These are phyloP conservation scores for Hanseniaspora lachancei DNA, from an alignment of 805 yeast species.

Conservation along the genomic window DNA sequence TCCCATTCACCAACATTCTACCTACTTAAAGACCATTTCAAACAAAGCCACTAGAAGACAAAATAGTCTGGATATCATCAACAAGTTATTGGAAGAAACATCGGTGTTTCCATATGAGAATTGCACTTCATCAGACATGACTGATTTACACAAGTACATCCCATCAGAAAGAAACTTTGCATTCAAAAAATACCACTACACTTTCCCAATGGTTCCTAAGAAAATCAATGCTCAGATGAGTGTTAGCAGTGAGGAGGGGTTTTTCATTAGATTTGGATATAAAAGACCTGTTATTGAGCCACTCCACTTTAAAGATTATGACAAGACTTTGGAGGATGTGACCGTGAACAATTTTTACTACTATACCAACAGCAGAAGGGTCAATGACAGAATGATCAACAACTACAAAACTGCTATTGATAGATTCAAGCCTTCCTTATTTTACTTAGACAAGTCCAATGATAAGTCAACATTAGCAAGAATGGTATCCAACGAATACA, in stretches of 20 bases:
- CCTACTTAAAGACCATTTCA: not conserved
- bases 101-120: conserved; percentile 2
- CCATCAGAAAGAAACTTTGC: not conserved
- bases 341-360: not conserved
- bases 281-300: not conserved
- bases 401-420: not conserved
- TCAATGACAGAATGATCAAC: not conserved
- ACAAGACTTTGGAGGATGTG: not conserved
- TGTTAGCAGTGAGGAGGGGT: conserved; percentile 2
- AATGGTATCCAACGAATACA: not conserved
- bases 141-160: not conserved
- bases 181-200: conserved; percentile 5
- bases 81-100: not conserved
- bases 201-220: conserved; percentile 5
- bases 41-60: not conserved
- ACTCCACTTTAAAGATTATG: not conserved
- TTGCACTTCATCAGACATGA: not conserved
- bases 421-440: conserved; percentile 8
- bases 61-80: not conserved
- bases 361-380: conserved; percentile 8
- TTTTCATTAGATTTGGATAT: conserved; percentile 10
- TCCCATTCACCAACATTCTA: not conserved
- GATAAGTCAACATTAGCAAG: not conserved
- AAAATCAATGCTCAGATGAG: conserved; percentile 1
- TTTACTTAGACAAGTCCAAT: conserved; percentile 1